Conservation (phyloP, 768 basidiomycete genomes). For the Tulasnella sp. region DNA sequence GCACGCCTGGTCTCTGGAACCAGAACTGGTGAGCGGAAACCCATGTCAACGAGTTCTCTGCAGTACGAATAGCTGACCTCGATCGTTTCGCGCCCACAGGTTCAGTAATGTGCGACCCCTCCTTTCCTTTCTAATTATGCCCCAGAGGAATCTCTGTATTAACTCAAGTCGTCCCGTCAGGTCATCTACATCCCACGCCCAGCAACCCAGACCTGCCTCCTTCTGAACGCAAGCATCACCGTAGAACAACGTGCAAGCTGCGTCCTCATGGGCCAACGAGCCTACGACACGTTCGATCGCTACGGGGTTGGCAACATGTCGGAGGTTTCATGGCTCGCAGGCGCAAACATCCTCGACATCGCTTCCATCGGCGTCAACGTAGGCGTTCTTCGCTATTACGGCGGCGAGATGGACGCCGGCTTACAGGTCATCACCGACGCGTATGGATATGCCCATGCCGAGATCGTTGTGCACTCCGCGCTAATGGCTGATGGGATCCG, state of each 20-base stretch:
- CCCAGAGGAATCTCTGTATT: no score
- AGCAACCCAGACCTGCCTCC: constrained; percentile 12
- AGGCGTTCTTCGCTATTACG: constrained; percentile 1
- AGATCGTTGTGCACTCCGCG: constrained; percentile 34
- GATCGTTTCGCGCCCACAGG: no score
- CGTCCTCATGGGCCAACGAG: not conserved
- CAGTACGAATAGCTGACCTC: not conserved
- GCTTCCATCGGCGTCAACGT: constrained; percentile 4
- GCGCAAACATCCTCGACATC: constrained; percentile 16
- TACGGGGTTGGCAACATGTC: constrained; percentile 25
- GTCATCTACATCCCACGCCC: constrained; percentile 17
- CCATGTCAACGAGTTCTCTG: no score
- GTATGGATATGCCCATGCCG: constrained; percentile 42
- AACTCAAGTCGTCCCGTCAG: not conserved
- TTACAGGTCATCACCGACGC: constrained; percentile 35
- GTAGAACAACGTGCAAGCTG: constrained; percentile 9
- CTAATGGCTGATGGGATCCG: constrained; percentile 46
- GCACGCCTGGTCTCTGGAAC: constrained; percentile 14
- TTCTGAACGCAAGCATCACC: constrained; percentile 10
- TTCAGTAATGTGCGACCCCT: no score
- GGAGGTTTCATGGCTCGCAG: constrained; percentile 27
- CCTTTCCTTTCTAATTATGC: no score
- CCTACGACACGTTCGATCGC: not conserved
- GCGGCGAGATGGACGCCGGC: constrained; percentile 15
- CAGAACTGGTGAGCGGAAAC: constrained; percentile 8